These are phyloP conservation scores for Blepharisma undulans DNA, from an alignment of 169 alveolate species.

Conservation along the genomic window DNA sequence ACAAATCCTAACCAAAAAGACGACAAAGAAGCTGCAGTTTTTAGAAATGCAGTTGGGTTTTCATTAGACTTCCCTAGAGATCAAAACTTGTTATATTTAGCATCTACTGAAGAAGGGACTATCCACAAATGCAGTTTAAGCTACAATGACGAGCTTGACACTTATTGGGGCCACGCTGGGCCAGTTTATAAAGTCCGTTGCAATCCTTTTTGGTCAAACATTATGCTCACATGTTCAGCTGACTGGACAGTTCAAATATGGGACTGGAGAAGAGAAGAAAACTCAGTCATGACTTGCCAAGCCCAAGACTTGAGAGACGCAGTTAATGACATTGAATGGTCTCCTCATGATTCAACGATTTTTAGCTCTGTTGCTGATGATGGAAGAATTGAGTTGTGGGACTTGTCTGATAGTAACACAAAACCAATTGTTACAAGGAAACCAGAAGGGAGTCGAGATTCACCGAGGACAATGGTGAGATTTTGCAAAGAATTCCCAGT, in stretches of 20 bases:
- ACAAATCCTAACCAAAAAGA: slow-evolving; percentile 68
- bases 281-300: slow-evolving; percentile 59
- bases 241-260: slow-evolving; percentile 94
- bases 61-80: slow-evolving; percentile 86
- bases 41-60: slow-evolving; percentile 90
- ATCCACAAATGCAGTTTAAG: slow-evolving; percentile 90
- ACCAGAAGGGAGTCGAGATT: slow-evolving; percentile 31
- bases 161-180: slow-evolving; percentile 92
- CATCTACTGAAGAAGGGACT: slow-evolving; percentile 92
- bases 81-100: slow-evolving; percentile 87
- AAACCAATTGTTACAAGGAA: slow-evolving; percentile 58
- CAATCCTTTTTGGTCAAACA: slow-evolving; percentile 84
- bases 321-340: slow-evolving; percentile 85
- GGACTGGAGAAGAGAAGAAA: slow-evolving; percentile 81
- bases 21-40: slow-evolving; percentile 68
- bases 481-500: slow-evolving; percentile 84
- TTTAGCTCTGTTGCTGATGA: slow-evolving; percentile 88
- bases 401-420: slow-evolving; percentile 46
- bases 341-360: slow-evolving; percentile 84
- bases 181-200: slow-evolving; percentile 90
- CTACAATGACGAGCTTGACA: slow-evolving; percentile 90
- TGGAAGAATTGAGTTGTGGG: slow-evolving; percentile 94
- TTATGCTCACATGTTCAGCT: slow-evolving; percentile 88
- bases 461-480: slow-evolving; percentile 82
- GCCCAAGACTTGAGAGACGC: slow-evolving; percentile 73